Evolutionary conservation across 1,284 basidiomycete genomes (phyloP), one percentile per base, ranked within the genome.

Genomic region (Boletellus deceptivus): DNA sequence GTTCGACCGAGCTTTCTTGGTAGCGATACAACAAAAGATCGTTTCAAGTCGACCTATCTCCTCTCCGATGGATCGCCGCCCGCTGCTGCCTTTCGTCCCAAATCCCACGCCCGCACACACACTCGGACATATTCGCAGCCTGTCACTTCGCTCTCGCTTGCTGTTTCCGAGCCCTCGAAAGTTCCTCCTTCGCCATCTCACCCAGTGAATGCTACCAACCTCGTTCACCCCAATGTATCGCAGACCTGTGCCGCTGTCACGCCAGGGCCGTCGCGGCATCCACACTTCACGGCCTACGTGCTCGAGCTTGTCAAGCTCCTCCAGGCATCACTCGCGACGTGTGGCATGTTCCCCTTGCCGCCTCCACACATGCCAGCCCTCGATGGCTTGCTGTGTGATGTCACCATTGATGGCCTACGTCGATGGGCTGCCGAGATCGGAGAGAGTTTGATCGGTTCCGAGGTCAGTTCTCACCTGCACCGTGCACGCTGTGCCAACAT

Each of bases 1-100:
- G 27, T 51, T 53, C 49, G 37, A 49, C 43, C 41, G 46, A 53
- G 11, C 43, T 52, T 53, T 48, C 47, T 43, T 41, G 46, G 17
- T 55, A 89, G 86, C 57, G 86, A 91, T 56, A 75, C 84, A 0
- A 89, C 87, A 2, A 87, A 88, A 59, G 84, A 87, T 53, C 82
- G 86, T 37, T 91, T 90, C 71, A 77, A 82, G 40, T 78, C 79
- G 22, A 79, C 80, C 43, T 91, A 88, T 66, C 77, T 78, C 56
- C 70, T 91, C 25, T 76, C 78, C 13, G 78, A 78, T 56, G 59
- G 57, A 16, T 62, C 53, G 11, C 52, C 64, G 6, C 49, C 64
- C 24, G 36, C 56, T n/a, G 57, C 54, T 38, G 45, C 56, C 3
- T 65, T 69, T 56, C 62, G 57, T 51, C 47, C 65, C 22, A 70